phyloP scores from a whole-genome alignment of 768 basidiomycete genomes.

The Galerina sulciceps region DNA sequence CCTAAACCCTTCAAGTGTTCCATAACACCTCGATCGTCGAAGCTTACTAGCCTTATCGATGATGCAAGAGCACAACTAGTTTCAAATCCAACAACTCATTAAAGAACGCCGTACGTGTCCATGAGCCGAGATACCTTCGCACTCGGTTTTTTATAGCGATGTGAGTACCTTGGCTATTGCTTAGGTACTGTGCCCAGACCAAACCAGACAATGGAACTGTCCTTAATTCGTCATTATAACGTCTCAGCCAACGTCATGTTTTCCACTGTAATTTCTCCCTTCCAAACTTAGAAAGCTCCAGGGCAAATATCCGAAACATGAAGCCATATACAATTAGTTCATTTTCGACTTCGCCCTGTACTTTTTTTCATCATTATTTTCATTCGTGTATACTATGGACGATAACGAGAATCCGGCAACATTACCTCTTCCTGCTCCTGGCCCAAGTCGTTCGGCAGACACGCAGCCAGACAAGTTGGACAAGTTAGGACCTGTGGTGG shows the following conservation, averaged over 20 bases:
- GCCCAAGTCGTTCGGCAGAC: neutral
- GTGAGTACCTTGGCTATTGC: neutral
- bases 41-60: conserved; percentile 30
- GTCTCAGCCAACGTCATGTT: neutral
- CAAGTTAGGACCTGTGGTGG: conserved; percentile 67
- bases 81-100: neutral
- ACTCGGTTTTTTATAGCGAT: neutral
- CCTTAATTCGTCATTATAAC: neutral
- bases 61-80: conserved; percentile 28
- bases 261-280: neutral
- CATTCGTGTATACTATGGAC: conserved; percentile 1
- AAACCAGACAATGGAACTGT: neutral
- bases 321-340: too few species aligned
- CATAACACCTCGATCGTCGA: conserved; percentile 47
- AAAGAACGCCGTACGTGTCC: neutral
- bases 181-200: neutral
- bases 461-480: conserved; percentile 45
- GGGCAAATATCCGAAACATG: too few species aligned
- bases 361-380: neutral
- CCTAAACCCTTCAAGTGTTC: conserved; percentile 52
- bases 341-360: too few species aligned
- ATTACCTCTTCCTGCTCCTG: conserved; percentile 8
- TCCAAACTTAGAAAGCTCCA: too few species aligned
- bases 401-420: conserved; percentile 2
- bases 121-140: neutral